Evolutionary conservation across 768 basidiomycete genomes (phyloP).

Genomic region (Termitomyces sp.): DNA sequence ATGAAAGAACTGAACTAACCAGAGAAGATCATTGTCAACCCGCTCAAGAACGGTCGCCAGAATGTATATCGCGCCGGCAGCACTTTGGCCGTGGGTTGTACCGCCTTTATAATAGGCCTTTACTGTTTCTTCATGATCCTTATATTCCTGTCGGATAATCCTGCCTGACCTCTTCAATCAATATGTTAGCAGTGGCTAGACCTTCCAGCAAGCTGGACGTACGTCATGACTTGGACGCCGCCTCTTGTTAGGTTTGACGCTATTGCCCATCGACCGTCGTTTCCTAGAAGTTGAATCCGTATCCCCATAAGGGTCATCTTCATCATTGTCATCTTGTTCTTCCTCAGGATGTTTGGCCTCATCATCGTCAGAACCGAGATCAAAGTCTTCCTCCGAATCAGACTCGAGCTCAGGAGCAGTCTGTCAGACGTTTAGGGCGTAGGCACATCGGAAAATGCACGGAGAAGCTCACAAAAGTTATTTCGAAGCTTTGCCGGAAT

Average conservation of each 20-base stretch:
- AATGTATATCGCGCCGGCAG: constrained; percentile 82
- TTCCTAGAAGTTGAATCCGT: constrained; percentile 42
- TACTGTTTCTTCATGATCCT: constrained; percentile 55
- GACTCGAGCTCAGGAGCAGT: constrained; percentile 58
- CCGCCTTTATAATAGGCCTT: constrained; percentile 83
- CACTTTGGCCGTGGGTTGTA: constrained; percentile 85
- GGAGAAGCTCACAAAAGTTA: constrained; percentile 55
- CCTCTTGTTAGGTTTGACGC: constrained; percentile 47
- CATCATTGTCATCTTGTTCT: constrained; percentile 33
- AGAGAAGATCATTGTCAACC: constrained; percentile 89
- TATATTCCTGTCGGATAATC: constrained; percentile 67
- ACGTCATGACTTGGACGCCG: constrained; percentile 47
- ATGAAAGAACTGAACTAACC: constrained; percentile 43
- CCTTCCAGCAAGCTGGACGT: constrained; percentile 9
- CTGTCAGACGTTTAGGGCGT: constrained; percentile 30
- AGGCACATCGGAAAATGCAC: not conserved
- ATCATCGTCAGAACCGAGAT: constrained; percentile 28
- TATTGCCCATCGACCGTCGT: constrained; percentile 39
- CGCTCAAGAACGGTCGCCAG: constrained; percentile 89
- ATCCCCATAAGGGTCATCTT: constrained; percentile 34
- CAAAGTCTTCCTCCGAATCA: constrained; percentile 42
- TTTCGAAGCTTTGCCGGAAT: constrained; percentile 80
- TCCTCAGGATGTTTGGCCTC: constrained; percentile 24
- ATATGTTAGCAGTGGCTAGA: constrained; percentile 2
- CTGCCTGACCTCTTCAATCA: constrained; percentile 40